Base-by-base conservation (phyloP, 257 asterid species). In the Fraxinus pennsylvanica region DNA sequence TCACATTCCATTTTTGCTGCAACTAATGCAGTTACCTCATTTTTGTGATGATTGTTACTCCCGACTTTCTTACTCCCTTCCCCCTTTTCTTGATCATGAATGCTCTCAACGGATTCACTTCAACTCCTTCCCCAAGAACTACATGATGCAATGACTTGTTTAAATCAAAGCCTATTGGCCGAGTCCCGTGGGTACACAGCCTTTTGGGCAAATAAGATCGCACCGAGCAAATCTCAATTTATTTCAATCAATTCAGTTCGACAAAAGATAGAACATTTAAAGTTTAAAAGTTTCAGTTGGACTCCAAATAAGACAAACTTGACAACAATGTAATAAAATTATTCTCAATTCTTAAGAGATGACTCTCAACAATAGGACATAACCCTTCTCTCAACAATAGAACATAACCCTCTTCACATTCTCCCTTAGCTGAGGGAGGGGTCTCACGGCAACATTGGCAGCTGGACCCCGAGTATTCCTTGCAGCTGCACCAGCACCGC, bases 371-470 rank as follows among this genome's bases (percentile, higher is more conserved):
- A 94, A 75, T 94, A 94, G 70, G 92, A 94, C 99, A 94, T 94
- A 0, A 90, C 98, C 83, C 90, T 88, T 25, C 41, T 6, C 32
- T 84, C 84, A 94, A 68, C 99, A 94, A 75, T 94, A 94, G 70
- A 94, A 94, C 99, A 94, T 94, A 0, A 90, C 98, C 83, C 90
- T 88, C 82, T 95, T 95, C 45, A 95, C 99, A 14, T 90, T 95
- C 57, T 95, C 99, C 82, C 91, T 90, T 6, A 93, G 94, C 76
- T 92, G 95, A 13, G 99, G 99, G 17, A 95, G 93, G 1, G 99
- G 97, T 79, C 92, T 88, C 74, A 95, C 99, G 65, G 91, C 92
- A 54, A 86, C 86, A 86, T 41, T 84, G 5, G 86, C 74, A 14
- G 90, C 92, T 0, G 90, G 92, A 47, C 79, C 82, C 35, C 97